Conservation (phyloP, 1,284 basidiomycete genomes). For the Polyporus tsugae region DNA sequence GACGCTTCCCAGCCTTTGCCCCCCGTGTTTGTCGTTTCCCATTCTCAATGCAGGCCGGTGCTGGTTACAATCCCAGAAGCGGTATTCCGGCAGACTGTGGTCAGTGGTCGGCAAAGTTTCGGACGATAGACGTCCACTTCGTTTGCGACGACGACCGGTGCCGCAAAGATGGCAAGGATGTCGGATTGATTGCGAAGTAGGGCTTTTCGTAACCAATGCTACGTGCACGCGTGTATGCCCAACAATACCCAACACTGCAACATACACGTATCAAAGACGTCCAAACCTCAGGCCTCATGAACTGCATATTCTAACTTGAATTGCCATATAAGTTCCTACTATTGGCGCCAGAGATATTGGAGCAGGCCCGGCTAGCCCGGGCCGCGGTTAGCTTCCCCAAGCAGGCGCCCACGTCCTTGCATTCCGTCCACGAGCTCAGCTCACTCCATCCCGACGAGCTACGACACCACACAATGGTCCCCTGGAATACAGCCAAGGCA, state of each 20-base stretch:
- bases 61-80: background rate
- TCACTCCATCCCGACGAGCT: background rate
- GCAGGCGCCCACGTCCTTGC: background rate
- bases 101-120: background rate
- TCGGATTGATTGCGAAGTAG: background rate
- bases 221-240: background rate
- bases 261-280: background rate
- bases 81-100: background rate
- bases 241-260: background rate
- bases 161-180: conserved; percentile 4
- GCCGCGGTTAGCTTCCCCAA: background rate
- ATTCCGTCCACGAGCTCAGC: background rate
- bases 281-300: too few species aligned
- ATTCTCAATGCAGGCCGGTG: background rate
- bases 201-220: background rate
- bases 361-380: too few species aligned
- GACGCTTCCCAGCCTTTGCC: conserved; percentile 1
- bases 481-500: conserved; percentile 77
- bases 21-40: background rate
- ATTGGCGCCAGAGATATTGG: too few species aligned
- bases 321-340: too few species aligned
- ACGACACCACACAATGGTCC: conserved; percentile 51
- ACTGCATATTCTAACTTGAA: too few species aligned
- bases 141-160: background rate
- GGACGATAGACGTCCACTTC: background rate